Conservation (phyloP, 2,329 filamentous ascomycete species). For the Penicillium glabrum region DNA sequence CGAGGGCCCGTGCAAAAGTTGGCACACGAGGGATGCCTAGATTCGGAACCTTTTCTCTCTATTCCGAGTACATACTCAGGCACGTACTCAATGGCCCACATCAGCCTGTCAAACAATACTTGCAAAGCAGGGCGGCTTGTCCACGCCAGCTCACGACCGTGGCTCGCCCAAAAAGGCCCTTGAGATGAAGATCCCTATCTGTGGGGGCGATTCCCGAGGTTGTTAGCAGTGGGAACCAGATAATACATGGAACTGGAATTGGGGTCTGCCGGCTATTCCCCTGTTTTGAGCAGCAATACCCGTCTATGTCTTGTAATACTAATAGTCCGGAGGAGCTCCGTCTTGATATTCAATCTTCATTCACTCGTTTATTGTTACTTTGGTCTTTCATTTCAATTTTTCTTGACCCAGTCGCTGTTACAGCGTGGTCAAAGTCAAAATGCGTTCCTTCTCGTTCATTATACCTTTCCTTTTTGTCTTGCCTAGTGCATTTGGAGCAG, state of each 20-base stretch:
- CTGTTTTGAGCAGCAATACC: too few relatives aligned
- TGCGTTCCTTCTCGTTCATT: constrained; percentile 1
- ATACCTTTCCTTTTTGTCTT: background rate
- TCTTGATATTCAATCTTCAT: background rate
- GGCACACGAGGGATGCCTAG: background rate
- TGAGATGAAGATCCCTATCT: background rate
- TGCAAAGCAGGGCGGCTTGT: background rate
- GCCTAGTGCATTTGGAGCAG: background rate
- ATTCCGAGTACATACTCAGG: too few relatives aligned
- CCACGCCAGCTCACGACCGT: background rate
- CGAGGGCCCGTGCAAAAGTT: background rate
- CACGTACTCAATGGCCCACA: background rate
- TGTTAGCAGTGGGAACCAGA: too few relatives aligned
- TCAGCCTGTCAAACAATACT: background rate
- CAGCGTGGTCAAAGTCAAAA: background rate
- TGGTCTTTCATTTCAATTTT: background rate
- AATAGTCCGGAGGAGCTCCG: too few relatives aligned
- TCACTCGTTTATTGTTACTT: background rate
- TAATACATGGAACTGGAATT: too few relatives aligned
- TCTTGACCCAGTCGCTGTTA: background rate
- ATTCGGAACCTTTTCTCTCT: background rate
- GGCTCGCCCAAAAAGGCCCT: background rate
- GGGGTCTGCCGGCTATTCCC: too few relatives aligned
- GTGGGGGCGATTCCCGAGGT: background rate
- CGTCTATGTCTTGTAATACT: too few relatives aligned